Base-by-base conservation (phyloP, 83 land plant genomes). In the Picea abies region DNA sequence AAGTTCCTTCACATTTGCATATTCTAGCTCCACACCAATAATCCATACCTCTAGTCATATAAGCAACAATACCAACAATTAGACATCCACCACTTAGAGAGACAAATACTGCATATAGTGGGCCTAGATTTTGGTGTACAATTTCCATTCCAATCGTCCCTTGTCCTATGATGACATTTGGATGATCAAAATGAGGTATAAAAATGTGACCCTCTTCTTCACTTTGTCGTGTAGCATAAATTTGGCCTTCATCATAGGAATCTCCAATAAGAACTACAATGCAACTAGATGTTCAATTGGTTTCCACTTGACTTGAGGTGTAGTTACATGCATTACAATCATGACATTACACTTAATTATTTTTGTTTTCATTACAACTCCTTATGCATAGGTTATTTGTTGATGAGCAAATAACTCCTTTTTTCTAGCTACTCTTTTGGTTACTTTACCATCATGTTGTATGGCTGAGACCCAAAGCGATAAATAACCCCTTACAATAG, bases 131-230 rank as follows among this genome's bases (percentile, higher is more conserved):
- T 65, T 90, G 92, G 19, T 88, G 84, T 37, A 90, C 84, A 66
- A 90, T 88, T 79, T 90, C 92, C 90, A 90, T 88, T 44, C 90
- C 92, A 22, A 88, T 69, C 14, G 90, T 90, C 11, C 92, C 92
- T 79, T 90, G 90, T 8, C 92, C 92, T 4, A 90, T 90, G 17
- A 90, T 90, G 25, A 90, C 60, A 67, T 88, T 90, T 60, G 86
- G 86, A 68, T 90, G 80, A 52, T 90, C 92, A 82, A 90, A 90
- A 19, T 88, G 92, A 68, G 90, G 92, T 16, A 90, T 68, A 78
- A 90, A 90, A 29, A 88, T 71, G 14, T 88, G 82, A 23, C 88
- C 92, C 63, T 90, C 90, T 22, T 85, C 84, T 32, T 82, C 10
- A 63, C 84, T 71, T 63, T 85, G 82, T 60, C 81, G 56, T 58